Evolutionary conservation across 805 yeast genomes (phyloP), one percentile per base, ranked within the genome.

Genomic region (Schwanniomyces yamadae): DNA sequence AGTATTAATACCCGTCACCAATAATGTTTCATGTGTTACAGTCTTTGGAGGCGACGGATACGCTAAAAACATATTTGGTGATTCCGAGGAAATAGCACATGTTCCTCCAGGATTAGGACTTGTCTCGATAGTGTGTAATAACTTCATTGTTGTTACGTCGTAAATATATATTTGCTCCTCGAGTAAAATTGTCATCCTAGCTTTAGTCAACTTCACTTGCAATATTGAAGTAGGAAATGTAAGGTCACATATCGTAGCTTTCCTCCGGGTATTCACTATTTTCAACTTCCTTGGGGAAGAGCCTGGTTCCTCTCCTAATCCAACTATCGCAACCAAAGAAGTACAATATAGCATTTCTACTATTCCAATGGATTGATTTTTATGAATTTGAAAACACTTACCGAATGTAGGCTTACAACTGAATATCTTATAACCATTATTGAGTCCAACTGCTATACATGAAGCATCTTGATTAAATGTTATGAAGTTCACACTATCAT

Each of bases 311-410:
- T 81, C 86, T 2, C 90, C 91, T 33, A 78, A 64, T 6, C 89
- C 91, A 2, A 87, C 95, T 5, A 87, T 66, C 0, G 95, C 96
- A 16, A 93, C 76, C 24, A 91, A 69, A 5, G 95, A 84, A 0
- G 98, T 88, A 28, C 89, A 74, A 53, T 89, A 91, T 17, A 91
- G 74, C 97, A 93, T 90, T 55, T 89, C 96, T 8, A 88, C 80
- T 1, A 85, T 73, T 1, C 82, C 82, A 9, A 81, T 75, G 1
- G 85, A 76, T 31, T 80, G 82, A 34, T 59, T 58, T 34, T 54
- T 55, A 23, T 53, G 50, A 28, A 52, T 50, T 39, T 58, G 63
- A 39, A 49, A 63, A 42, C 69, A 60, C 31, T 59, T 57, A 23
- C 54, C 55, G 29, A 56, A 52, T 4, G 41, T 41, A 6, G 59